Base-by-base conservation (phyloP, 2,329 filamentous ascomycete species). In the Ascochyta fabae region DNA sequence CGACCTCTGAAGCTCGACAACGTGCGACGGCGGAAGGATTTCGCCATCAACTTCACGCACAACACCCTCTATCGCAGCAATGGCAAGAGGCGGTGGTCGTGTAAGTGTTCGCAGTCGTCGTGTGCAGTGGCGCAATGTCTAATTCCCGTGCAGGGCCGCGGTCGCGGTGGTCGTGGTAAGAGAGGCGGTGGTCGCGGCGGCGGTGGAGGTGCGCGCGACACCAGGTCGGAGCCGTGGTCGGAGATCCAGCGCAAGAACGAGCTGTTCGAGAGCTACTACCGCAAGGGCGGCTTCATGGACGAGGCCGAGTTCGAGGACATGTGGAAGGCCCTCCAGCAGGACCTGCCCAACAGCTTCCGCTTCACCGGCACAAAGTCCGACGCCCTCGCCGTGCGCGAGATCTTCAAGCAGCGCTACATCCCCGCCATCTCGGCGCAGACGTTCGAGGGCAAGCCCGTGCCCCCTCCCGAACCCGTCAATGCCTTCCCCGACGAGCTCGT, bases 401-500 rank as follows among this genome's bases (percentile, higher is more conserved):
- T 94, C 53, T 86, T 99, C 55, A 89, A 93, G 77, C 86, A 91
- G 53, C 86, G 90, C 76, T 96, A 97, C 75, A 91, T 97, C 61
- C 95, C 95, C 47, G 86, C 96, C 69, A 96, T 99, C 65, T 88
- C 87, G 47, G 87, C 88, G 56, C 95, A 96, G 72, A 85, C 91
- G 71, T 86, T 88, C 71, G 92, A 99, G 77, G 94, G 90, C 69
- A 83, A 88, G 67, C 83, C 84, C 13, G 93, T 98, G 64, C 87
- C 93, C 59, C 87, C 95, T 12, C 95, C 95, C 9, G 83, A 86
- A 72, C 85, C 91, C 1, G 89, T 99, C 53, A 81, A 87, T 29
- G 98, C 94, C 92, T 99, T 96, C 75, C 95, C 95, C 38, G 92
- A 98, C 72, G 86, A 91, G 71, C 87, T 99, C 58, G 95, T 95